Base-by-base conservation (phyloP, 495 filamentous ascomycete genomes). In the Xylaria acuta region DNA sequence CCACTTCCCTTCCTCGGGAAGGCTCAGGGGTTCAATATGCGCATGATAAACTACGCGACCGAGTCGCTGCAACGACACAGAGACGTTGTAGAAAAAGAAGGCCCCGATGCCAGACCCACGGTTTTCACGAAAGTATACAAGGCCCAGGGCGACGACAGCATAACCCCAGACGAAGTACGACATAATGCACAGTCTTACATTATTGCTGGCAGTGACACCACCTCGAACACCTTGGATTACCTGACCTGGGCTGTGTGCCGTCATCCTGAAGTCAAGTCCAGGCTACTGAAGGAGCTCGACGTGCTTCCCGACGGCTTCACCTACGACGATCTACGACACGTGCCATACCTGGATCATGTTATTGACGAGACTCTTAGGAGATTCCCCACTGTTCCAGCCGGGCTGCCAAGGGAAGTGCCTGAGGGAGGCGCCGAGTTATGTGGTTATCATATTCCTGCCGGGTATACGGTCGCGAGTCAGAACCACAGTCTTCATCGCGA, bases 351-450 rank as follows among this genome's bases (percentile, higher is more conserved):
- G n/a, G 85, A 86, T 68, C 81, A 82, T 27, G 80, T 86, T 20
- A 86, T 90, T 71, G 82, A 85, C 34, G 90, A 92, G 77, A 80
- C 87, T 0, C 79, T 92, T 32, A 81, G 88, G 1, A 75, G 88
- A 18, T 81, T 87, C 64, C 81, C 87, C 0, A 80, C 84, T 16
- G 84, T 86, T 0, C 83, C 86, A 0, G 74, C 78, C 5, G 87
- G 75, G 0, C 72, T 86, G 20, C 80, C 79, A 20, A 80, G 88
- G 25, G 64, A 70, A 32, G 69, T 74, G 5, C 72, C 72, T 6
- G 7, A 56, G 20, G 79, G 73, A 16, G 79, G 79, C n/a, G 69
- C 72, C 12, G 70, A 72, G 32, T 25, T 82, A 3, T 65, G 73
- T 43, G 72, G 70, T 8, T 73, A 80, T 59, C 65, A 66, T 62